Evolutionary conservation across 371 early-diverging fungal species (phyloP), one percentile per base, ranked within the genome.

Genomic region (Apophysomyces sp.): DNA sequence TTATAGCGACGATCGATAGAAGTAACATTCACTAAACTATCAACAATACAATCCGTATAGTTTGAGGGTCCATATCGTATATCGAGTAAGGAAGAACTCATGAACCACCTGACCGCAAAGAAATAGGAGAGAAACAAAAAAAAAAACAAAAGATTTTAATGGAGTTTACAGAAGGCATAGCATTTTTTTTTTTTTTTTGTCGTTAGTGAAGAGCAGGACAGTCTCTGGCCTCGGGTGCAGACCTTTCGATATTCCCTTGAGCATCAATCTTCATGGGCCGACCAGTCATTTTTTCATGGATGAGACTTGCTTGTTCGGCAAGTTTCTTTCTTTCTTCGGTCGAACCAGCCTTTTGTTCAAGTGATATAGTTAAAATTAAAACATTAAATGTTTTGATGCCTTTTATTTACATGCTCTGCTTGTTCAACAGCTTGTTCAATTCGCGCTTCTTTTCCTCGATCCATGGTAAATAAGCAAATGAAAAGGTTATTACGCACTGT

Each of bases 201-300:
- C 54, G 12, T 26, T 58, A 39, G 21, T 53, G 51, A 27, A 74
- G 61, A 11, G 64, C 63, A 36, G 75, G 71, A 16, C 71, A 69
- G 31, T 58, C 21, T 34, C 61, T 63, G 29, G 75, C 72, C 37
- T 69, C 67, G 49, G 67, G 60, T 18, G 58, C 55, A 11, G 49
- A 18, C 11, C 27, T 67, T 21, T 62, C 36, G 13, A 67, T 62
- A 12, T 70, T 60, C 7, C 71, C 74, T 30, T 73, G 61, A 13
- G 64, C 59, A 49, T 73, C 74, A 39, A 70, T 60, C 24, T 62
- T 55, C 71, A 73, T 65, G 13, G 70, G 49, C n/a, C 63, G 68
- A 9, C 74, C 74, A 41, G 71, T 70, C 2, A 60, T 55, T 18
- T 58, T 32, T 31, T 70, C 39, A 52, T 73, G 74, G 6, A 73